phyloP scores from a whole-genome alignment of 1,139 yeast species.

The Pichia terricola region DNA sequence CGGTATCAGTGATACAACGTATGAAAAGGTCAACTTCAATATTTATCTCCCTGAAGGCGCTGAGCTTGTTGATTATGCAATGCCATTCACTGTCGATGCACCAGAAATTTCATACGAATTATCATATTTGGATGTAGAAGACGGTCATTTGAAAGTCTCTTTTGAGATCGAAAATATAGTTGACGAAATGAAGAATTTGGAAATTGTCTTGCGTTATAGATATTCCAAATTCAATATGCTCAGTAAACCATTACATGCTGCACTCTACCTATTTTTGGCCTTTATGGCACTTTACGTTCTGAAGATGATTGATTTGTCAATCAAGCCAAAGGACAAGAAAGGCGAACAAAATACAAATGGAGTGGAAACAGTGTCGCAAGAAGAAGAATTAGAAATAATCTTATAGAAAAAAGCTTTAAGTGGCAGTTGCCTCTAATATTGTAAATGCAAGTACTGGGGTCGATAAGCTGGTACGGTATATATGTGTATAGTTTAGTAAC shows the following conservation, averaged over 20 bases:
- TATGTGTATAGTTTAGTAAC: no score
- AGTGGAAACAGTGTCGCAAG: background rate
- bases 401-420: no score
- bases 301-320: slow-evolving; percentile 29
- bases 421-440: no score
- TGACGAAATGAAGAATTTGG: slow-evolving; percentile 56
- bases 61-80: slow-evolving; percentile 44
- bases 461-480: no score
- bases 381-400: no score
- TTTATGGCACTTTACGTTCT: slow-evolving; percentile 50
- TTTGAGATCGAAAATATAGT: slow-evolving; percentile 53
- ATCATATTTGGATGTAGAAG: slow-evolving; percentile 66
- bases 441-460: no score
- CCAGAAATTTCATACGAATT: slow-evolving; percentile 35
- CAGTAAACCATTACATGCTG: slow-evolving; percentile 58
- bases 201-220: slow-evolving; percentile 53
- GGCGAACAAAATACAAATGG: background rate
- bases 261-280: slow-evolving; percentile 54
- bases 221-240: slow-evolving; percentile 45
- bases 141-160: slow-evolving; percentile 75
- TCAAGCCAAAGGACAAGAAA: slow-evolving; percentile 12
- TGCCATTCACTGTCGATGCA: slow-evolving; percentile 41
- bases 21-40: slow-evolving; percentile 51
- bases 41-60: slow-evolving; percentile 89
- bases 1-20: slow-evolving; percentile 60